phyloP scores from a whole-genome alignment of 768 basidiomycete genomes.

The Rhizopogon sp. region DNA sequence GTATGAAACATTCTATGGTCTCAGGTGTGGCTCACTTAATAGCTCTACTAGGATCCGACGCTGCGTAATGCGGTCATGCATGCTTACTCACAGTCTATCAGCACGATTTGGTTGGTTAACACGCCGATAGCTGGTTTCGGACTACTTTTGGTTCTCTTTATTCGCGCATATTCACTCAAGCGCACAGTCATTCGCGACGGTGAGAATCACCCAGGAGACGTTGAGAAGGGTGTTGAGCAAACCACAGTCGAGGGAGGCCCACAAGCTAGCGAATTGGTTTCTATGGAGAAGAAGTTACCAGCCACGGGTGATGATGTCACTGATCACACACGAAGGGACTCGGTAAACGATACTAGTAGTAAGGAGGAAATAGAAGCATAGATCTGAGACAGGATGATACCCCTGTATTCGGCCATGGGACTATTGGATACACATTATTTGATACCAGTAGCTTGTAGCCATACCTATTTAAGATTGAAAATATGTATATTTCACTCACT shows the following conservation, averaged over 20 bases:
- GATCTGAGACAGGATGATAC: not conserved
- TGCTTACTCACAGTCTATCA: constrained; percentile 31
- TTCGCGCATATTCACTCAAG: constrained; percentile 32
- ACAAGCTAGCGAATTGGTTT: not conserved
- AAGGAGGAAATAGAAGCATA: constrained; percentile 1
- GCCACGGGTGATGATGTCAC: not conserved
- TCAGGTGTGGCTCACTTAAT: not conserved
- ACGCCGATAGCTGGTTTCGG: constrained; percentile 26
- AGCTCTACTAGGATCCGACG: constrained; percentile 20
- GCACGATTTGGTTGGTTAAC: constrained; percentile 36
- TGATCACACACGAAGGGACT: not conserved
- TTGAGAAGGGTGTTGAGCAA: constrained; percentile 21
- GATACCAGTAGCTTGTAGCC: not conserved
- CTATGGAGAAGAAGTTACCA: not conserved
- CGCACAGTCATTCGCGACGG: constrained; percentile 15
- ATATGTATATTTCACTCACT: too few relatives aligned
- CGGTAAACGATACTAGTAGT: not conserved
- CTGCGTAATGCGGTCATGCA: constrained; percentile 28
- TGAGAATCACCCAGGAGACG: constrained; percentile 16
- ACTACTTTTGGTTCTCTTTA: constrained; percentile 26
- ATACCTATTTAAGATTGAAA: not conserved
- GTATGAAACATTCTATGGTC: constrained; percentile 6
- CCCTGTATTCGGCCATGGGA: not conserved
- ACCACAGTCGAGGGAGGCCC: not conserved
- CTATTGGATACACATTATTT: not conserved